Base-by-base conservation (phyloP, 257 asterid genomes). In the Euphrasia confusa region DNA sequence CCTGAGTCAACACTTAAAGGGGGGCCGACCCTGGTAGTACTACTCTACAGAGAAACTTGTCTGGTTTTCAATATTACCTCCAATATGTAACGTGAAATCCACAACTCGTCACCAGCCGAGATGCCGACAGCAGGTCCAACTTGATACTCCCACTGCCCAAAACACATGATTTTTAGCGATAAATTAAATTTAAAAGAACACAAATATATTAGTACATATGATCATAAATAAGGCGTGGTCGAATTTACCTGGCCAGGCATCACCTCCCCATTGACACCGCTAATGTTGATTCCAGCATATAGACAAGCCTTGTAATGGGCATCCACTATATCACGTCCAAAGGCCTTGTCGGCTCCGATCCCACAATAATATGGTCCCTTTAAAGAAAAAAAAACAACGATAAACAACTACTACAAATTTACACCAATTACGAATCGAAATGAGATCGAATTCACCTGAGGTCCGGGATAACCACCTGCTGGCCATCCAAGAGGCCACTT, bases 401-500 rank as follows among this genome's bases (percentile, higher is more conserved):
- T 21, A 21, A 54, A 26, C 9, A 50, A 18, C 12, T 24, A 54
- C 10, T 27, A 11, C n/a, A n/a, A n/a, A n/a, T n/a, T n/a, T n/a
- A 24, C 11, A 1, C 42, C 7, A 2, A 0, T 9, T 9, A 37
- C 3, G 11, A 37, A 37, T 37, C 42, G 42, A 11, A 8, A 37
- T 37, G 35, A 7, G 10, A 21, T 21, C 24, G 24, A n/a, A 18
- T 27, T 66, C 66, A 90, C 97, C 93, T 91, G 98, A 57, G 98
- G 97, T 68, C 97, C 95, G 7, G 98, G 98, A 64, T 15, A 91
- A 30, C 98, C 98, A 3, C 98, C 97, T 4, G 60, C 2, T 4
- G 97, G 97, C 98, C 98, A 92, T 53, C 98, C 98, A 6, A 92
- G 65, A 4, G 98, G 98, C 98, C 98, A 92, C 57, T 80, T 86